These are phyloP conservation scores for Mrakia gelida DNA, from an alignment of 768 basidiomycete species.

Conservation along the genomic window DNA sequence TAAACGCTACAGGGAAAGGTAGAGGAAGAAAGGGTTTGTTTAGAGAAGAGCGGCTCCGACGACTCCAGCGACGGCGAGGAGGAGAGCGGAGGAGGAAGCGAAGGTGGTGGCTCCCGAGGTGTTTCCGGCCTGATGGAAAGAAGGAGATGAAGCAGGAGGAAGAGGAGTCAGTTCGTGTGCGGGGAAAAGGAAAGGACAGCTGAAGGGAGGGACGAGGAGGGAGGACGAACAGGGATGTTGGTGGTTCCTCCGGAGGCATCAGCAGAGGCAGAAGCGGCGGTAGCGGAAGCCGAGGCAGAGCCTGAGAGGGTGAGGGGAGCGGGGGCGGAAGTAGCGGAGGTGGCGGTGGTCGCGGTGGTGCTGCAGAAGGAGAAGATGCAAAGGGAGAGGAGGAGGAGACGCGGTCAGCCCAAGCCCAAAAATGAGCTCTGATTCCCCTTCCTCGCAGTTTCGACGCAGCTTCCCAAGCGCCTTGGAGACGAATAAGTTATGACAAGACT, in stretches of 20 bases:
- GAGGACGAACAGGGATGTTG: constrained; percentile 8
- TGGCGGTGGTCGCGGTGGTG: neutral
- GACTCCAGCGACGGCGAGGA: constrained; percentile 5
- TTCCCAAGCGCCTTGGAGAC: too few species aligned
- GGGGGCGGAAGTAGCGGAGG: neutral
- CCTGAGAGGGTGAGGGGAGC: neutral
- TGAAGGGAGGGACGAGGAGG: neutral
- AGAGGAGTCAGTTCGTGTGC: neutral
- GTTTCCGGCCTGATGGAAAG: neutral
- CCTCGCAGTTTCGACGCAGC: neutral
- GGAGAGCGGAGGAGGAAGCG: constrained; percentile 1
- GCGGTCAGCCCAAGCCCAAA: neutral
- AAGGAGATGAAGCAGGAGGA: neutral
- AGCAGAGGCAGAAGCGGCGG: neutral
- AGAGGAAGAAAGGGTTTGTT: neutral
- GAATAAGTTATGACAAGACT: neutral
- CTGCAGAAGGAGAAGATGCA: neutral
- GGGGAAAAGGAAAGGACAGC: neutral
- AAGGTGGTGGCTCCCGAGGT: constrained; percentile 5
- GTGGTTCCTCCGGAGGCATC: neutral
- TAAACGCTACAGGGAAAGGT: constrained; percentile 2
- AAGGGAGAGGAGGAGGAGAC: neutral
- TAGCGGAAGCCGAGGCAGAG: neutral
- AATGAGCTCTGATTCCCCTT: too few species aligned
- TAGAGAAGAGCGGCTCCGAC: constrained; percentile 8